Percentiles rank a stretch among this genome's conserved stretches.
Conservation (phyloP, 192 early-diverging fungal species). For the Chytriomyces sp. region DNA sequence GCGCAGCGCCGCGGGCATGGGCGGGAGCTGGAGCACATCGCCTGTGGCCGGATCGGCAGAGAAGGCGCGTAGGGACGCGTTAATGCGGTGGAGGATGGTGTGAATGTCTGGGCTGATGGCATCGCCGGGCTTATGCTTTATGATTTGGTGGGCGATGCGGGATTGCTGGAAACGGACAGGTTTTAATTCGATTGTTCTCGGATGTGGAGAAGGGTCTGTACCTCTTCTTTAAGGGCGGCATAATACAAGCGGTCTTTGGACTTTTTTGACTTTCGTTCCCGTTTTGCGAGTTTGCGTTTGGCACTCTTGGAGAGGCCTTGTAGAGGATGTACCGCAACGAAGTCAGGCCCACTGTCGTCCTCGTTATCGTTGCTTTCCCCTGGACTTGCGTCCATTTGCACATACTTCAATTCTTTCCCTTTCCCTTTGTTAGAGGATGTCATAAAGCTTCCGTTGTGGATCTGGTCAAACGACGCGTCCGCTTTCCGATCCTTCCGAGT, state of each 20-base stretch:
- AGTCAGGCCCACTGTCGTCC: background rate
- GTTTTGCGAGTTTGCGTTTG: constrained; percentile 1
- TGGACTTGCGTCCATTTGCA: too few relatives aligned
- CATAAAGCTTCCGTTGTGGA: background rate
- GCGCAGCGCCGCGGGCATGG: constrained; percentile 39
- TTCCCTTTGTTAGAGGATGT: too few relatives aligned
- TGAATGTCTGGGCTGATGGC: constrained; percentile 12
- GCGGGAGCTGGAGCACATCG: constrained; percentile 14
- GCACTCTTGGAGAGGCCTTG: background rate
- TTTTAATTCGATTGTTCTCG: background rate
- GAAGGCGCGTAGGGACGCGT: constrained; percentile 30
- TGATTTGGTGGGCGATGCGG: constrained; percentile 3
- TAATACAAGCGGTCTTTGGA: constrained; percentile 6
- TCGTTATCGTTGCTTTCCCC: background rate
- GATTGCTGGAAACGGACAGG: background rate
- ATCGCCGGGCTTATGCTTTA: background rate
- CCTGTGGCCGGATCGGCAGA: background rate
- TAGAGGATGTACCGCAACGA: background rate
- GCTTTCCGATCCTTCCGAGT: background rate
- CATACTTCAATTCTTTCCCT: too few relatives aligned
- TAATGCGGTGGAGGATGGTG: constrained; percentile 18
- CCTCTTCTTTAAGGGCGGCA: constrained; percentile 9
- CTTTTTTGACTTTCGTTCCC: constrained; percentile 15
- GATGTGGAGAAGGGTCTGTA: background rate
- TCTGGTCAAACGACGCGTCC: background rate